phyloP scores from a whole-genome alignment of 352 stramenopile species.

The Phytophthora ohioensis region DNA sequence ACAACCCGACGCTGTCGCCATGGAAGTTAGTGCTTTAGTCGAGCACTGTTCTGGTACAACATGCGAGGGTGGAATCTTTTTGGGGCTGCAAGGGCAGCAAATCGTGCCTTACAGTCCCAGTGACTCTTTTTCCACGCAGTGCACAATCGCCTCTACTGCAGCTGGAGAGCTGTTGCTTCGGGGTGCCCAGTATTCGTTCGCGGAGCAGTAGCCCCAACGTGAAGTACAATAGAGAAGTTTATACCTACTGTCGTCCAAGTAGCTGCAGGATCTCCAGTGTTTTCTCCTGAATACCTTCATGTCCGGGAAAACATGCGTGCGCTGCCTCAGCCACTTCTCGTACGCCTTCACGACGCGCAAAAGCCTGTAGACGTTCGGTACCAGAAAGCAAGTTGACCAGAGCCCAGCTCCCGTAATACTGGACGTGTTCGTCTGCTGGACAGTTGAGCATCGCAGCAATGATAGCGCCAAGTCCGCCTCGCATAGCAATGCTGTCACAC shows the following conservation, averaged over 20 bases:
- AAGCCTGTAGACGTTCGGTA: slow-evolving; percentile 55
- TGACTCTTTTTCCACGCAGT: slow-evolving; percentile 55
- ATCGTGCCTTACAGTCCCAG: slow-evolving; percentile 39
- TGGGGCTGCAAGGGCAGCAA: slow-evolving; percentile 50
- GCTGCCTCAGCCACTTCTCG: slow-evolving; percentile 86
- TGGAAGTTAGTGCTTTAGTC: slow-evolving; percentile 48
- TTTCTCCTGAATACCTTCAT: slow-evolving; percentile 85
- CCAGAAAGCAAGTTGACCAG: slow-evolving; percentile 77
- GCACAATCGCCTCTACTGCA: slow-evolving; percentile 31
- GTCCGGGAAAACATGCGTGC: slow-evolving; percentile 81
- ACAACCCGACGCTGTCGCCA: slow-evolving; percentile 18
- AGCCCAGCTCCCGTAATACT: slow-evolving; percentile 74
- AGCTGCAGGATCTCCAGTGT: slow-evolving; percentile 73
- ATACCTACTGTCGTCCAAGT: slow-evolving; percentile 20
- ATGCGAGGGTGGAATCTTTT: slow-evolving; percentile 58
- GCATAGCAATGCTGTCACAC: slow-evolving; percentile 69
- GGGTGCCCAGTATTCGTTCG: slow-evolving; percentile 55
- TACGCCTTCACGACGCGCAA: slow-evolving; percentile 72
- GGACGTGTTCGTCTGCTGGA: slow-evolving; percentile 58
- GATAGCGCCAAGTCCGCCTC: slow-evolving; percentile 70
- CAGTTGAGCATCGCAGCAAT: slow-evolving; percentile 85
- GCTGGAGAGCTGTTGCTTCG: slow-evolving; percentile 48
- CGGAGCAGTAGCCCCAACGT: slow-evolving; percentile 28
- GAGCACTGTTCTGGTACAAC: slow-evolving; percentile 47
- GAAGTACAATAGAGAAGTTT: slow-evolving; percentile 30